Evolutionary conservation across 2,329 filamentous ascomycete genomes (phyloP).

Genomic region (Penicillium sp.): DNA sequence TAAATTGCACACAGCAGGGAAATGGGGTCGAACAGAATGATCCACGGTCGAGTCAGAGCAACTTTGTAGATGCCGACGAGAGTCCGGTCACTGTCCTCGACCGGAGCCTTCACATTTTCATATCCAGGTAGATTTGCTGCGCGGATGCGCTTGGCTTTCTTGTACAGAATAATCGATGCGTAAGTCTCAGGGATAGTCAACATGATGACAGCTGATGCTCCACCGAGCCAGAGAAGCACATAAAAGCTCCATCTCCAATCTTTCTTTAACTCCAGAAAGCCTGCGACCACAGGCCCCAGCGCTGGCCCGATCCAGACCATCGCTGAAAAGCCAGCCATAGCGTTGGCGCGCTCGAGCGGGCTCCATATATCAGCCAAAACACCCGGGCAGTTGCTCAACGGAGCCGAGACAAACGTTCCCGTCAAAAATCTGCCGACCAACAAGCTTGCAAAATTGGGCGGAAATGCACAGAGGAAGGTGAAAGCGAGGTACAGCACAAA

Average conservation of each 20-base stretch:
- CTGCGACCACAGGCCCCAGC: constrained; percentile 58
- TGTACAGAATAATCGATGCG: constrained; percentile 54
- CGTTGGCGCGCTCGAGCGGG: constrained; percentile 56
- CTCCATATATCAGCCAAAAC: constrained; percentile 60
- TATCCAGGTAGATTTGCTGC: constrained; percentile 55
- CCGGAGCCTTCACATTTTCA: constrained; percentile 55
- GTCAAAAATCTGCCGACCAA: constrained; percentile 60
- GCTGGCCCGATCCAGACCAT: constrained; percentile 60
- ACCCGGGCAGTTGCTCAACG: constrained; percentile 50
- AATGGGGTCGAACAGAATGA: constrained; percentile 60
- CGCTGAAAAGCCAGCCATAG: constrained; percentile 58
- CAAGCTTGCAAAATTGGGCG: constrained; percentile 57
- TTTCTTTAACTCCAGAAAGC: constrained; percentile 61
- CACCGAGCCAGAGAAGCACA: constrained; percentile 47
- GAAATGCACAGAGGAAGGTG: constrained; percentile 54
- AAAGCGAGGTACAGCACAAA: constrained; percentile 48
- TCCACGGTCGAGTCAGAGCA: constrained; percentile 58
- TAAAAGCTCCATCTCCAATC: constrained; percentile 53
- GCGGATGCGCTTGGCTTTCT: constrained; percentile 59
- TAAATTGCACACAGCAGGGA: constrained; percentile 58
- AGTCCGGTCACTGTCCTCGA: constrained; percentile 52
- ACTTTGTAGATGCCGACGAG: constrained; percentile 55
- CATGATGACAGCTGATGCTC: constrained; percentile 49
- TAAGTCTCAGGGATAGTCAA: constrained; percentile 64
- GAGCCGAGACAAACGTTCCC: constrained; percentile 58